Conservation (phyloP, 495 filamentous ascomycete species). For the Massariosphaeria phaeospora region DNA sequence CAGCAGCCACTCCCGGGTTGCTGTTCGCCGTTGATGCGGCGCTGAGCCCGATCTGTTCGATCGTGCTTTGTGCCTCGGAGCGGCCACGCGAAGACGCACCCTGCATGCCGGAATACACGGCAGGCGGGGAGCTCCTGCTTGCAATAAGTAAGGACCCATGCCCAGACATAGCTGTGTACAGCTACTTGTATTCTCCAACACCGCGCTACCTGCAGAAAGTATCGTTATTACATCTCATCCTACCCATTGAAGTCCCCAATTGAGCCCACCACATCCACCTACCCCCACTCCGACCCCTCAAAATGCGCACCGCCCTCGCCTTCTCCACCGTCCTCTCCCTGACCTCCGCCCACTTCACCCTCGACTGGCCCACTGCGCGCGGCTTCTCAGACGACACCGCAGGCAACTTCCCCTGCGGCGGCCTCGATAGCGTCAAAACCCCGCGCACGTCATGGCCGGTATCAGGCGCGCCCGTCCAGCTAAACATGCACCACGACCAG, state of each 20-base stretch:
- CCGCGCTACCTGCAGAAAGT: no score
- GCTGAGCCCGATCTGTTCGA: no score
- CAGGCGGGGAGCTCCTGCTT: conserved; percentile 14
- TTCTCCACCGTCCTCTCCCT: conserved; percentile 38
- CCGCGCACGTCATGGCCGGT: conserved; percentile 51
- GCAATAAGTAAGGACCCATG: conserved; percentile 14
- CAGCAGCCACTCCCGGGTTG: background rate
- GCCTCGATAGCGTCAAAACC: conserved; percentile 45
- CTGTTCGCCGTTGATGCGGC: background rate
- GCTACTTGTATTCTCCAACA: no score
- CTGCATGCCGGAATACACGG: conserved; percentile 11
- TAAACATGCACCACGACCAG: conserved; percentile 54
- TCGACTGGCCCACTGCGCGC: conserved; percentile 52
- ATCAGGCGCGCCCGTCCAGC: conserved; percentile 46
- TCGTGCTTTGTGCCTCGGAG: no score
- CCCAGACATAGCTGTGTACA: conserved; percentile 4
- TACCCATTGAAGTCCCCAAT: no score
- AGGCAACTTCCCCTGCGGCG: conserved; percentile 55
- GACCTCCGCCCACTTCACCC: conserved; percentile 55
- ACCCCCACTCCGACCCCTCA: conserved; percentile 30
- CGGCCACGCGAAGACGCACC: conserved; percentile 6
- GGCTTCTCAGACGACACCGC: conserved; percentile 52
- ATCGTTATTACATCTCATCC: no score
- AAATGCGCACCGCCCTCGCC: conserved; percentile 12
- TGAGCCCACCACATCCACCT: background rate